These are phyloP conservation scores for Acrodontium crateriforme DNA, from an alignment of 2,329 filamentous ascomycete genomes.

Conservation along the genomic window DNA sequence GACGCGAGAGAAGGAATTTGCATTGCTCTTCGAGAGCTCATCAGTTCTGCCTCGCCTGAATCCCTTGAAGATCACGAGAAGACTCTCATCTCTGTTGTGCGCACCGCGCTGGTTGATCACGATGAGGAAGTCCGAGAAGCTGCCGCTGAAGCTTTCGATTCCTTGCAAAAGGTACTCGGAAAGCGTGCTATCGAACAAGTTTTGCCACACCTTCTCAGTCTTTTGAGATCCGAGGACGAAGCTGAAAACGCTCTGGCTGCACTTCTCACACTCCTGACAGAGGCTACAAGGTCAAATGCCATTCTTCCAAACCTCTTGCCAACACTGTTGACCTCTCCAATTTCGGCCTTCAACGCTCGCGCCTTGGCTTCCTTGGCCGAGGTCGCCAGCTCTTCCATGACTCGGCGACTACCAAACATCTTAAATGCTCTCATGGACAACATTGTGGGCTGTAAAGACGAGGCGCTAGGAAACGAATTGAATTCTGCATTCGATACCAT, in stretches of 20 bases:
- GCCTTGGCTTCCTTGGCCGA: constrained; percentile 85
- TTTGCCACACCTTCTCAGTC: constrained; percentile 75
- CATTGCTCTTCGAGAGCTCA: constrained; percentile 86
- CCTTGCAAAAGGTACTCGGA: constrained; percentile 81
- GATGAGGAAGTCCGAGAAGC: constrained; percentile 86
- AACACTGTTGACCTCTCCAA: constrained; percentile 77
- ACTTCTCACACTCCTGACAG: constrained; percentile 83
- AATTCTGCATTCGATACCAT: constrained; percentile 76
- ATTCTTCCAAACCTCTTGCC: constrained; percentile 94
- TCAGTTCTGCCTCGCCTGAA: constrained; percentile 75
- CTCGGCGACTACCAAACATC: constrained; percentile 73
- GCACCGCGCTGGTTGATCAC: constrained; percentile 79
- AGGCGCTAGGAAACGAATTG: constrained; percentile 59
- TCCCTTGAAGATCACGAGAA: constrained; percentile 89
- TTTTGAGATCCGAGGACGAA: constrained; percentile 73
- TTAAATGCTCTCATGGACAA: constrained; percentile 92
- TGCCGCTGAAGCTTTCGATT: constrained; percentile 93
- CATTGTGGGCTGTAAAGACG: constrained; percentile 64
- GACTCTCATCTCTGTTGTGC: constrained; percentile 84
- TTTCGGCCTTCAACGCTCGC: constrained; percentile 87
- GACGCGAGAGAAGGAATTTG: constrained; percentile 96
- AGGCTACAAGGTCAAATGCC: constrained; percentile 85
- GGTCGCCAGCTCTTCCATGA: constrained; percentile 84
- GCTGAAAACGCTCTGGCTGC: constrained; percentile 88
- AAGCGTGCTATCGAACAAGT: constrained; percentile 94